A percentile compares a stretch with the other conserved stretches of the same genome.
Evolutionary conservation across 345 rosid genomes (phyloP).

Genomic region (Psidium friedrichsthalianum): DNA sequence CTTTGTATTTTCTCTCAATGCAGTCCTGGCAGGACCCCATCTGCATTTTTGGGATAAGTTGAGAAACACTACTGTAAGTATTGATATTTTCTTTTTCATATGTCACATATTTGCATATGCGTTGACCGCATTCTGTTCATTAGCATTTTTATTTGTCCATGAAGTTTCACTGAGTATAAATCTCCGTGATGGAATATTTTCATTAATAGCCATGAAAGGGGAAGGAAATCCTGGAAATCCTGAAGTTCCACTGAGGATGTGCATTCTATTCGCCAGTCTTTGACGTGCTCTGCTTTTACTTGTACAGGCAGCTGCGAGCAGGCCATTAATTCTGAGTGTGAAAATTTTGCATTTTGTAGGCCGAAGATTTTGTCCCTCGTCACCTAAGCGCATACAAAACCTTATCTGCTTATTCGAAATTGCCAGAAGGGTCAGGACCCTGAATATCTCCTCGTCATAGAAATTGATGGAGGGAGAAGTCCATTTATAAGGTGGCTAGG

Average conservation of each 20-base stretch:
- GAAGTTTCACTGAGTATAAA: background rate
- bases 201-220: background rate
- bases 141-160: background rate
- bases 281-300: background rate
- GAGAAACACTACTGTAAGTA: background rate
- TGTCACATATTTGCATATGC: background rate
- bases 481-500: background rate
- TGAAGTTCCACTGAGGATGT: background rate
- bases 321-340: background rate
- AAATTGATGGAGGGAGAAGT: background rate
- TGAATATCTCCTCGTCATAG: background rate
- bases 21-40: background rate
- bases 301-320: background rate
- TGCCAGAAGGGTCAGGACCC: background rate
- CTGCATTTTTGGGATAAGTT: background rate
- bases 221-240: background rate
- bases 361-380: background rate
- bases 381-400: background rate
- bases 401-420: background rate
- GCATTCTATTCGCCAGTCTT: background rate
- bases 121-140: background rate
- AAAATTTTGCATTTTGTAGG: background rate
- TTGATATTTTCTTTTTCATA: background rate
- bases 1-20: background rate
- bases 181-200: background rate